These are phyloP conservation scores for Elasticomyces elasticus DNA, from an alignment of 495 filamentous ascomycete species.

Conservation along the genomic window DNA sequence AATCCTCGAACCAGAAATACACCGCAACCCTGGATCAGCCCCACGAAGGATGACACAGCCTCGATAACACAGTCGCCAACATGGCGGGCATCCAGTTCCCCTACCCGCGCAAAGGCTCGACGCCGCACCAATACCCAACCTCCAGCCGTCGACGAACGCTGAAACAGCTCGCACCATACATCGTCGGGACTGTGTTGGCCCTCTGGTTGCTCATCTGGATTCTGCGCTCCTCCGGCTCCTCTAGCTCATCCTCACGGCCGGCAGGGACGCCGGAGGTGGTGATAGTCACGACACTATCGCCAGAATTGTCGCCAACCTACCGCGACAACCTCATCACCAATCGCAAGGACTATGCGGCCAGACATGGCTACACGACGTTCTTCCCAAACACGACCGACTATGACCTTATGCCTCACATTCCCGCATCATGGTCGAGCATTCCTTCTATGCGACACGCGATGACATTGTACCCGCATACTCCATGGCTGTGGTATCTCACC, in stretches of 20 bases:
- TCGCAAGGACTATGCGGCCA: conserved; percentile 71
- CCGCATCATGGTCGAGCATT: conserved; percentile 65
- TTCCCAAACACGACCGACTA: conserved; percentile 70
- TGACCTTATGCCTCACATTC: conserved; percentile 50
- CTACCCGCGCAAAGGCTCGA: conserved; percentile 22
- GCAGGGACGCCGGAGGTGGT: conserved; percentile 72
- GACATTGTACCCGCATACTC: conserved; percentile 58
- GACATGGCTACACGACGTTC: conserved; percentile 85
- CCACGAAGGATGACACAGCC: not conserved
- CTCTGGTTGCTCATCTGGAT: conserved; percentile 9
- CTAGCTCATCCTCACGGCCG: conserved; percentile 26
- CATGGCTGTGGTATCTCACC: conserved; percentile 79
- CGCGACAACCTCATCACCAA: conserved; percentile 67
- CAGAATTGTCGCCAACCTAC: conserved; percentile 49
- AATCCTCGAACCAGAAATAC: not conserved
- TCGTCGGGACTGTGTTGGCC: conserved; percentile 4
- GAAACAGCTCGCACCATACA: conserved; percentile 7
- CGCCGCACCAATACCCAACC: conserved; percentile 1
- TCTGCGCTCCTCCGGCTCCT: not conserved
- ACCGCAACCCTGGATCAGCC: too few species aligned
- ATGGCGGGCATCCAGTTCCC: conserved; percentile 18
- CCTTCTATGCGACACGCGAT: conserved; percentile 88
- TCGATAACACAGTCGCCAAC: not conserved
- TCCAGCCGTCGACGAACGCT: conserved; percentile 9
- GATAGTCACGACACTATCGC: conserved; percentile 77